Conservation (phyloP, 2,329 filamentous ascomycete species). For the Penicillium sp. region DNA sequence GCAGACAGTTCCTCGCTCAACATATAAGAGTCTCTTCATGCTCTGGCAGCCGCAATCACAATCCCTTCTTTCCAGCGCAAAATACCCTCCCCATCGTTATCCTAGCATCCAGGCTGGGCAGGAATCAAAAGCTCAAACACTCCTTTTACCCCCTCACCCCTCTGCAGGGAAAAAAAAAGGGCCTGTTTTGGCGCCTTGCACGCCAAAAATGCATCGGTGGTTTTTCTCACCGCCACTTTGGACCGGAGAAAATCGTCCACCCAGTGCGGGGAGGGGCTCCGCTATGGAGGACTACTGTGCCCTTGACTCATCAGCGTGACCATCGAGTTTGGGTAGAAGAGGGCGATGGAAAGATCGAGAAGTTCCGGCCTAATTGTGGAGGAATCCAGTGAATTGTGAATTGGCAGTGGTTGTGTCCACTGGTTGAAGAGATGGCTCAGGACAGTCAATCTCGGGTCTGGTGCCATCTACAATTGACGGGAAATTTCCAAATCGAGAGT, state of each 20-base stretch:
- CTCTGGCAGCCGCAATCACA: background rate
- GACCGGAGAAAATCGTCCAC: constrained; percentile 18
- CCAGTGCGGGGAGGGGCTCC: constrained; percentile 23
- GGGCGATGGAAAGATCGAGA: background rate
- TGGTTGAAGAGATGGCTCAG: background rate
- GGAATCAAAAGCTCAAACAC: background rate
- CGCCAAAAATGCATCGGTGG: constrained; percentile 10
- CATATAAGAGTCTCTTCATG: background rate
- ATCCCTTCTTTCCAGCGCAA: background rate
- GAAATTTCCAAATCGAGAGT: background rate
- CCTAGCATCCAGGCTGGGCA: background rate
- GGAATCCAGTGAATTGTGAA: background rate
- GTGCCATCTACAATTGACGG: background rate
- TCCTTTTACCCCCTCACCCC: background rate
- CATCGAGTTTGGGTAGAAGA: background rate
- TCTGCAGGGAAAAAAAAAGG: constrained; percentile 5
- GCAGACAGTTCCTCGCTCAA: background rate
- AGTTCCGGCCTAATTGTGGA: background rate
- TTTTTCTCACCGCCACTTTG: constrained; percentile 36
- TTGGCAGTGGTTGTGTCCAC: background rate
- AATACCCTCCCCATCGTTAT: too few species aligned
- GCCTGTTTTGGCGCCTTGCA: constrained; percentile 22
- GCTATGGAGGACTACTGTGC: constrained; percentile 14
- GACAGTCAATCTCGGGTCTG: too few species aligned
- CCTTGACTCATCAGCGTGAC: constrained; percentile 20